Evolutionary conservation across 2,329 filamentous ascomycete species (phyloP).

Genomic region (Botryotinia convoluta): DNA sequence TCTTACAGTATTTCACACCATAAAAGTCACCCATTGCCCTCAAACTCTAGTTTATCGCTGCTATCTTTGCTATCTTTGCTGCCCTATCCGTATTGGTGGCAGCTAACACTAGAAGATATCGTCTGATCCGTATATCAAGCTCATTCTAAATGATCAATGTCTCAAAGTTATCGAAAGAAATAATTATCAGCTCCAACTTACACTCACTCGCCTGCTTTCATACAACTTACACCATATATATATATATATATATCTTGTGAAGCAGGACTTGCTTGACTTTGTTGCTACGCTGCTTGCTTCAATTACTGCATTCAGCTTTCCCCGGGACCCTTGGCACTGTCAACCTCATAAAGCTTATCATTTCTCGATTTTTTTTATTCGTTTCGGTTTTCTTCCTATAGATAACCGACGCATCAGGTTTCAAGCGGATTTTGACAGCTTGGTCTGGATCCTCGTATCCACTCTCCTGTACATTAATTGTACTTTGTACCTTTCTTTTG

Average conservation of each 20-base stretch:
- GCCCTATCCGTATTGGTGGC: background rate
- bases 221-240: background rate
- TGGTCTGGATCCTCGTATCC: background rate
- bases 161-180: background rate
- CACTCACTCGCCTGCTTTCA: background rate
- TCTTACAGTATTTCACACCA: background rate
- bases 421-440: background rate
- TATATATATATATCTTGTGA: background rate
- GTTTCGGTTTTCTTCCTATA: background rate
- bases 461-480: background rate
- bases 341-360: slow-evolving; percentile 3
- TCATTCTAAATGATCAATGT: background rate
- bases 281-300: background rate
- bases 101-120: background rate
- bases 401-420: background rate
- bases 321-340: background rate
- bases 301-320: background rate
- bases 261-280: background rate
- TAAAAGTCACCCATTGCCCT: background rate
- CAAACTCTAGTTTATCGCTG: background rate
- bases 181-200: background rate
- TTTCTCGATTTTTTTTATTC: background rate
- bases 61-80: background rate
- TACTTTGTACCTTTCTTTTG: background rate
- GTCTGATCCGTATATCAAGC: background rate